Evolutionary conservation across 139 green algal species (phyloP), one percentile per base, ranked within the genome.

Genomic region (Picochlorum sp.): DNA sequence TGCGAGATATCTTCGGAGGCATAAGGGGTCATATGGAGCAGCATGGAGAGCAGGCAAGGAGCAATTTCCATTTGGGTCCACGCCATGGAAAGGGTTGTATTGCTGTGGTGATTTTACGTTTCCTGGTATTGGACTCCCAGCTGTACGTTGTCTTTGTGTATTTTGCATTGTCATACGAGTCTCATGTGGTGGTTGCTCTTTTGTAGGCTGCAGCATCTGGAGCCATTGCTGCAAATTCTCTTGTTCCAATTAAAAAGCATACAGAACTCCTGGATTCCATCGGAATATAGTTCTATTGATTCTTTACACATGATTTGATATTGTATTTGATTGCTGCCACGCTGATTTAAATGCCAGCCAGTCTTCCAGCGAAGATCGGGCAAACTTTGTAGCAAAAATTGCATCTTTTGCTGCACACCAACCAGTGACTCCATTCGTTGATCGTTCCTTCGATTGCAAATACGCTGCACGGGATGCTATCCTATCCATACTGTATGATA

Each of bases 101-200:
- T 73, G 80, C 59, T 87, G 68, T 55, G 91, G 91, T 2, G 91
- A 97, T 77, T 86, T 68, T 7, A 85, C 75, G 30, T 88, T 91
- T 74, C 91, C 92, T 0, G 91, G 92, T 24, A 96, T 98, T 57
- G 92, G 92, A 16, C 85, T 98, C 24, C 92, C 92, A 6, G 89
- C 89, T 23, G 89, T 85, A 28, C 34, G 34, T 41, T 41, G 34
- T 13, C 0, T 11, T 41, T 41, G 34, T 41, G 8, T 41, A 4
- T 11, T 9, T 41, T 41, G 34, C 1, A 1, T 41, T 41, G 34
- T 11, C 7, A 41, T 41, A 4, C 34, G 34, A 4, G 34, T 41
- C 34, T 41, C 6, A 41, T 41, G 34, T 41, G 7, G 34, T 41
- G 8, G 0, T 11, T 13, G 8, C 34, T 41, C 34, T 41, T 9